Conservation (phyloP, 352 stramenopile species). For the Pythium oligandrum region DNA sequence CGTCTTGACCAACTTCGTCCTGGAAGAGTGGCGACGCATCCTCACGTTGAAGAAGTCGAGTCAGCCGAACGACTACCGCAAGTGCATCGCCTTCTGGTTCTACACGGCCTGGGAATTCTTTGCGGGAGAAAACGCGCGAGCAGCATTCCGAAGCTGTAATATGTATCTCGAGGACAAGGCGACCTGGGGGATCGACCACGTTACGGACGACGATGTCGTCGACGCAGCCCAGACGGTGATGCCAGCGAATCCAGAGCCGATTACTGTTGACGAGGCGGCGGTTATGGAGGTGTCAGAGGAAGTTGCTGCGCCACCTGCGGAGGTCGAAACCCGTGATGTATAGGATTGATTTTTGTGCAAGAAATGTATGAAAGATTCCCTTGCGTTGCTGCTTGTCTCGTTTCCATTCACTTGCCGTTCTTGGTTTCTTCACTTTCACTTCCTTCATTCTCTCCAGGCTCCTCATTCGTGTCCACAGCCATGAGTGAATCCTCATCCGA, state of each 20-base stretch:
- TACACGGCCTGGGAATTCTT: constrained; percentile 84
- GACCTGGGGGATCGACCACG: constrained; percentile 30
- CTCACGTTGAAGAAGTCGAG: constrained; percentile 77
- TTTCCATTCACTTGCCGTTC: constrained; percentile 2
- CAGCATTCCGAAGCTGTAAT: constrained; percentile 78
- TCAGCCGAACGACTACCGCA: constrained; percentile 84
- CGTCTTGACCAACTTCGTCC: constrained; percentile 61
- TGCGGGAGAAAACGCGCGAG: constrained; percentile 62
- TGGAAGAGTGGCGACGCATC: constrained; percentile 73
- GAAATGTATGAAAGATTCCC: not conserved
- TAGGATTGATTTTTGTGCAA: not conserved
- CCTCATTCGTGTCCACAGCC: constrained; percentile 22
- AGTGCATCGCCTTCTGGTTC: constrained; percentile 86
- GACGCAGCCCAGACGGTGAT: constrained; percentile 1
- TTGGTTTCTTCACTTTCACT: constrained; percentile 10
- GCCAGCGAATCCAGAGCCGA: not conserved
- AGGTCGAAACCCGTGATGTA: not conserved
- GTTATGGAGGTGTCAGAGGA: too few species aligned
- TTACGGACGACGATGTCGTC: not conserved
- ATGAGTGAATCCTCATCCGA: constrained; percentile 28
- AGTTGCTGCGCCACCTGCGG: not conserved
- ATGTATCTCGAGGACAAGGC: constrained; percentile 80
- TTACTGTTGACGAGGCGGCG: too few species aligned
- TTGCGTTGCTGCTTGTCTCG: not conserved
- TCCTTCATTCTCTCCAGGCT: constrained; percentile 10